Percentiles rank a stretch among this genome's conserved stretches.
These are phyloP conservation scores for Dictyostelium citrinum DNA, from an alignment of 78 protist species.

Conservation along the genomic window DNA sequence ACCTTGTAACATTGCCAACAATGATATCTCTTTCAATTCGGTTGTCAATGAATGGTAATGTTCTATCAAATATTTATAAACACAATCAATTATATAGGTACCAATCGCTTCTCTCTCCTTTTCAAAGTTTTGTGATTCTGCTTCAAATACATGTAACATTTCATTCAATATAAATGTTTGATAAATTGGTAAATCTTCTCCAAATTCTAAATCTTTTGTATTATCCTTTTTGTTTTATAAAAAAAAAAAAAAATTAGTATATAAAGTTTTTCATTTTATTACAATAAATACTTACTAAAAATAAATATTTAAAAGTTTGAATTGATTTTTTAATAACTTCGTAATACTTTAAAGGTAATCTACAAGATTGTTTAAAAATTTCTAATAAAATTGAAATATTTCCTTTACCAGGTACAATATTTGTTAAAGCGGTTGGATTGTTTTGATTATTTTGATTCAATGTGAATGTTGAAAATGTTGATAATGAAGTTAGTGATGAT, in stretches of 20 bases:
- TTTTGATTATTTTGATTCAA: background rate
- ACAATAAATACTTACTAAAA: slow-evolving; percentile 29
- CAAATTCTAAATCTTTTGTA: slow-evolving; percentile 38
- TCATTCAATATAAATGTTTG: slow-evolving; percentile 63
- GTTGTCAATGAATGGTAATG: background rate
- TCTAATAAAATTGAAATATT: slow-evolving; percentile 37
- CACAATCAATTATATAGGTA: slow-evolving; percentile 9
- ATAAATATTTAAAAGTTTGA: slow-evolving; percentile 21
- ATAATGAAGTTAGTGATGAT: background rate
- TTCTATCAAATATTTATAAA: slow-evolving; percentile 37
- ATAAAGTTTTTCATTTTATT: no score
- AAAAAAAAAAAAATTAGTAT: background rate
- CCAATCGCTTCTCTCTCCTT: slow-evolving; percentile 64
- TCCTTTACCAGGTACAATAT: slow-evolving; percentile 38
- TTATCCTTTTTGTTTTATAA: background rate
- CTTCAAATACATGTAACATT: slow-evolving; percentile 52
- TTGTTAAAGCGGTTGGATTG: background rate
- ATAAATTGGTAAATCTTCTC: slow-evolving; percentile 35
- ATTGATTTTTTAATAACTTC: slow-evolving; percentile 62
- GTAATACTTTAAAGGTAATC: slow-evolving; percentile 54
- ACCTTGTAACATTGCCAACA: slow-evolving; percentile 46
- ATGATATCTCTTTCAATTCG: slow-evolving; percentile 18
- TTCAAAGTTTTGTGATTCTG: slow-evolving; percentile 34
- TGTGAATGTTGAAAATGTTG: background rate
- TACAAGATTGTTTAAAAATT: slow-evolving; percentile 67